Percentiles rank a stretch among this genome's conserved stretches.
phyloP scores from a whole-genome alignment of 768 basidiomycete species.

The Naematelia aurantialba region DNA sequence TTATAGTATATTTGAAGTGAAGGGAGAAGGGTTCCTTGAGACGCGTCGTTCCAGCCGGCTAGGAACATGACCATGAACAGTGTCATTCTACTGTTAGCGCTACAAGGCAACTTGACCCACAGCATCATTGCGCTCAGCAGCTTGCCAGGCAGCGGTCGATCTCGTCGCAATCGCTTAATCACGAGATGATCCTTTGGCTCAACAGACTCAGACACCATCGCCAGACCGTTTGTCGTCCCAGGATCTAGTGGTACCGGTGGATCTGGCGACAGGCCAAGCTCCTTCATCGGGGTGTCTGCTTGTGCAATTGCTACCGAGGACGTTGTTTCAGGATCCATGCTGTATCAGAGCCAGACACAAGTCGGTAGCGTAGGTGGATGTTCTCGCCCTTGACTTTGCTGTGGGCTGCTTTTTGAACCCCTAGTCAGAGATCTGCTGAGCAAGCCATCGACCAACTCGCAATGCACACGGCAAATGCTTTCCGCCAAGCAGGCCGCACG shows the following conservation, averaged over 20 bases:
- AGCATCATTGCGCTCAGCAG: slow-evolving; percentile 3
- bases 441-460: too few relatives aligned
- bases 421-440: neutral
- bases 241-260: neutral
- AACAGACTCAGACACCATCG: neutral
- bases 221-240: neutral
- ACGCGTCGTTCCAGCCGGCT: slow-evolving; percentile 72
- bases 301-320: neutral
- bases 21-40: slow-evolving; percentile 69
- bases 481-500: neutral
- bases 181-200: neutral
- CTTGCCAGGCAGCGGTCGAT: slow-evolving; percentile 6
- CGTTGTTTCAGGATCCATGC: too few relatives aligned
- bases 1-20: slow-evolving; percentile 62
- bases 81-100: neutral
- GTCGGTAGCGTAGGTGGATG: neutral
- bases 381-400: too few relatives aligned
- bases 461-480: neutral
- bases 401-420: neutral
- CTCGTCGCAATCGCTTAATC: slow-evolving; percentile 2
- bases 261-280: neutral
- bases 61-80: slow-evolving; percentile 39
- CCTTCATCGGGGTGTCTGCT: neutral
- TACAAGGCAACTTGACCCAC: neutral
- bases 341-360: neutral